Conservation (phyloP, 352 stramenopile species). For the Pythium vanterpoolii region DNA sequence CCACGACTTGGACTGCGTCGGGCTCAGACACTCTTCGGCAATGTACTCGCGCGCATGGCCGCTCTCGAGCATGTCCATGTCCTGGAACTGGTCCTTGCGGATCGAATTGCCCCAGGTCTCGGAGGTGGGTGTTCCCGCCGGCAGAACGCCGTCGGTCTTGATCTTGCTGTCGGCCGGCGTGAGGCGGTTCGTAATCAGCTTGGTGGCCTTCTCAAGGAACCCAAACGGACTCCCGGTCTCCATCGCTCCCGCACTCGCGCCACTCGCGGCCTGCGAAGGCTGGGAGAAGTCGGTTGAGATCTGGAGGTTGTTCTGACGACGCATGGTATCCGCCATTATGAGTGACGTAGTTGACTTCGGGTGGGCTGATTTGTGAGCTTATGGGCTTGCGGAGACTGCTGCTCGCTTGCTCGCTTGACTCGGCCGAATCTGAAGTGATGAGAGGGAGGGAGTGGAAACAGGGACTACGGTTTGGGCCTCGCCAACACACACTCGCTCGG, state of each 20-base stretch:
- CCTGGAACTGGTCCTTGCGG: slow-evolving; percentile 65
- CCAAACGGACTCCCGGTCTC: slow-evolving; percentile 29
- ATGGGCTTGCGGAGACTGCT: background rate
- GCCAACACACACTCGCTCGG: too few relatives aligned
- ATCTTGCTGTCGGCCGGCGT: slow-evolving; percentile 23
- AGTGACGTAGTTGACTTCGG: background rate
- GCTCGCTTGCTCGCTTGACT: background rate
- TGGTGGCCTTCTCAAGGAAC: slow-evolving; percentile 60
- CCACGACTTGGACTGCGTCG: slow-evolving; percentile 72
- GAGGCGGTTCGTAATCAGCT: slow-evolving; percentile 45
- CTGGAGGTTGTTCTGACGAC: slow-evolving; percentile 39
- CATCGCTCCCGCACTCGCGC: slow-evolving; percentile 17
- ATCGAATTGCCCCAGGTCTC: slow-evolving; percentile 63
- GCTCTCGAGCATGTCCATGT: slow-evolving; percentile 86
- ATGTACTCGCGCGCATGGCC: slow-evolving; percentile 80
- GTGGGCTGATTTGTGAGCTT: background rate
- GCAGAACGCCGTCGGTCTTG: slow-evolving; percentile 9
- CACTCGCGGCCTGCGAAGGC: background rate
- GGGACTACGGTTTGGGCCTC: too few relatives aligned
- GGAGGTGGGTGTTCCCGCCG: slow-evolving; percentile 8
- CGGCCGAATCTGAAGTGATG: slow-evolving; percentile 8
- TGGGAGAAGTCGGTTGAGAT: slow-evolving; percentile 56
- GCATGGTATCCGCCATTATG: slow-evolving; percentile 50
- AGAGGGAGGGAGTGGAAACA: too few relatives aligned
- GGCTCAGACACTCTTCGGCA: slow-evolving; percentile 78